Conservation (phyloP, 768 basidiomycete genomes). For the Boletus huronensis region DNA sequence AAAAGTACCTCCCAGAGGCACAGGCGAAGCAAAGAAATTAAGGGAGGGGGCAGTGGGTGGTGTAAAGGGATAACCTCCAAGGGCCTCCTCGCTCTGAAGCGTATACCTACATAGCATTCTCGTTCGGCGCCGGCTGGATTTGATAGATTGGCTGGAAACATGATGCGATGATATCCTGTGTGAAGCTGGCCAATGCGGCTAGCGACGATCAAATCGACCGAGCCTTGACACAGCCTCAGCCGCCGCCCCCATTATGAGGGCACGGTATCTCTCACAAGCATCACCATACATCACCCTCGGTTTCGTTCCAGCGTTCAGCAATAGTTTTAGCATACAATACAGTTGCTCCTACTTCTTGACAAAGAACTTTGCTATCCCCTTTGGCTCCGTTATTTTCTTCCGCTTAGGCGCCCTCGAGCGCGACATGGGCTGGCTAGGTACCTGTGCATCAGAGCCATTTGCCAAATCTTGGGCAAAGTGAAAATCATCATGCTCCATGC, state of each 20-base stretch:
- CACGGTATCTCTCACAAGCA: neutral
- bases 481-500: constrained; percentile 81
- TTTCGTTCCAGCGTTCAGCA: neutral
- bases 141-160: constrained; percentile 4
- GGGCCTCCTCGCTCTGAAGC: neutral
- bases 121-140: neutral
- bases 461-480: constrained; percentile 83
- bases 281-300: neutral
- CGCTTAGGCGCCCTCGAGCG: constrained; percentile 27
- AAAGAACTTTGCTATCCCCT: constrained; percentile 51
- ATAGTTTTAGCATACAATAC: neutral
- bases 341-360: constrained; percentile 26
- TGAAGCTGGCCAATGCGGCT: neutral
- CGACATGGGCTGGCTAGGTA: constrained; percentile 4
- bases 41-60: constrained; percentile 13
- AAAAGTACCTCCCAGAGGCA: constrained; percentile 30
- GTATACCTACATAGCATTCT: neutral
- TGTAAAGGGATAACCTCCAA: constrained; percentile 13
- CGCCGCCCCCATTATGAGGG: neutral
- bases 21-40: constrained; percentile 32
- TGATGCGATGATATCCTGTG: constrained; percentile 5
- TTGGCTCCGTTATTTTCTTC: constrained; percentile 27
- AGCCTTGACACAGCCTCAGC: constrained; percentile 6
- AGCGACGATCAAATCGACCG: constrained; percentile 26
- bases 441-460: constrained; percentile 31